Evolutionary conservation across 345 rosid species (phyloP), one percentile per base, ranked within the genome.

Genomic region (Brassica juncea): DNA sequence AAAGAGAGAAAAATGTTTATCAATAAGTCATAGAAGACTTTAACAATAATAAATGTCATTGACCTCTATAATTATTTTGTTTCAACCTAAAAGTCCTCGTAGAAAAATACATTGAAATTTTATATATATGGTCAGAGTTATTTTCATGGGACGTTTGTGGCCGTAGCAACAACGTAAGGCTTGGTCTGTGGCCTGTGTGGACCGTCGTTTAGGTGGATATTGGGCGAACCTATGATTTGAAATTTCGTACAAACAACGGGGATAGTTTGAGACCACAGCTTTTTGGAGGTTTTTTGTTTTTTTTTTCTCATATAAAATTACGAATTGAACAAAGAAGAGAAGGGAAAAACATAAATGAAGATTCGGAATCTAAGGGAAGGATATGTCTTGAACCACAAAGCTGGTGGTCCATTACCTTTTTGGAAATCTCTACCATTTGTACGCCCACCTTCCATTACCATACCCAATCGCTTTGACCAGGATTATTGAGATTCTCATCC

Each of bases 391-490:
- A 23, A 23, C 25, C 25, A 23, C 25, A 23, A 23, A 23, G 25
- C 25, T 23, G 25, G 25, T 23, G 25, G 25, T 23, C 25, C 25
- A 23, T 23, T 23, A 23, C 25, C 25, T 23, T 23, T 23, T 23
- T 23, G 25, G 25, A 23, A 23, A 23, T 23, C 25, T 23, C 25
- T 23, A 23, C 25, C 25, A 23, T 23, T 23, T 23, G 25, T 23
- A 42, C 47, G 9, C 15, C 27, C 27, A 15, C 66, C 65, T 58
- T 71, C 55, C 32, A 34, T 59, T 57, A 71, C 65, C 49, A 52
- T 15, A 52, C 58, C 92, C 97, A 35, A 16, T 86, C 14, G 96
- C 94, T 82, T 92, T 84, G 89, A 82, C 86, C 79, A 8, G 81
- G 86, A 80, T 90, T 94, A 60, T 35, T 35, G 39, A 77, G 84